Base-by-base conservation (phyloP, 495 filamentous ascomycete genomes). In the Aspergillus saccharolyticus region DNA sequence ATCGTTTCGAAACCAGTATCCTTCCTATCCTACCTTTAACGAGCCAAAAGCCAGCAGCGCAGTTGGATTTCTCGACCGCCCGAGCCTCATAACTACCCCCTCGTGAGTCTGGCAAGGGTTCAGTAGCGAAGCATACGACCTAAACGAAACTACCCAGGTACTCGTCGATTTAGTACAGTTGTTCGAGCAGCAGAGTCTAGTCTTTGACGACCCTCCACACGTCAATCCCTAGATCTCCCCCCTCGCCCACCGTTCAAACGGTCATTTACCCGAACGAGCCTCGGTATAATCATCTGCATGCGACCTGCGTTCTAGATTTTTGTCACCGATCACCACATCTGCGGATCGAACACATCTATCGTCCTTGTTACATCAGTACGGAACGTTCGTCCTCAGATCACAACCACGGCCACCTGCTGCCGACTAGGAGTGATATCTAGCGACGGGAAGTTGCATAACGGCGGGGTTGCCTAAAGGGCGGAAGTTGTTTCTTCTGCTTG, bases 381-480 rank as follows among this genome's bases (percentile, higher is more conserved):
- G 19, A 59, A 21, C 5, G 5, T 55, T 33, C 6, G 44, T 57
- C 44, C 17, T 57, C 15, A 51, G 52, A 28, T 25, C 9, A 52
- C 12, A 39, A 25, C 14, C 55, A 25, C 25, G 53, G 20, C 39
- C 48, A 42, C 33, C 33, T 42, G 53, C 21, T 20, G n/a, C 54
- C 43, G 47, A 61, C 49, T 65, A 64, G 59, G 66, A 70, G 33
- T 49, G 52, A 67, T 52, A 42, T 54, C 61, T 54, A 64, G 55
- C 60, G 57, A 66, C 63, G 54, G 67, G 57, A 63, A 66, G 55
- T 61, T 64, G 62, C 61, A 67, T 59, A 60, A 64, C 58, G 62
- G 67, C 65, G 68, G 69, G 65, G 63, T 71, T 65, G 51, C 63
- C 63, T 51, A 68, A 56, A 68, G 58, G 66, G 63, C 58, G 60